These are phyloP conservation scores for Russula virescens DNA, from an alignment of 768 basidiomycete genomes.

Conservation along the genomic window DNA sequence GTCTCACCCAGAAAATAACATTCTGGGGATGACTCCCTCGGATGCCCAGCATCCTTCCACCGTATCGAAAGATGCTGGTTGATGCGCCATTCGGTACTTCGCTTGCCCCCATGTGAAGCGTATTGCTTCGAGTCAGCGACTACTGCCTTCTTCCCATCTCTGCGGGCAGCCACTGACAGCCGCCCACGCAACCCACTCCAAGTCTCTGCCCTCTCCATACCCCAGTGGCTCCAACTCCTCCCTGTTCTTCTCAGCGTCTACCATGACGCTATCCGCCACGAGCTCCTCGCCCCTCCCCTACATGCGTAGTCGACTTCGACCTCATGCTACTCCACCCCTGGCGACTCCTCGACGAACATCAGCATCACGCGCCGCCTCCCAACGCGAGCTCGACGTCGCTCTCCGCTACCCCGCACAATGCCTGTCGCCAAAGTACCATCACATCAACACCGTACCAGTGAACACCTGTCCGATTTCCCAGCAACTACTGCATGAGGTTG, in stretches of 20 bases:
- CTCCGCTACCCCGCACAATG: slow-evolving; percentile 24
- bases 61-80: neutral
- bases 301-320: slow-evolving; percentile 1
- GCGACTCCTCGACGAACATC: slow-evolving; percentile 13
- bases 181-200: neutral
- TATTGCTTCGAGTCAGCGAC: slow-evolving; percentile 4
- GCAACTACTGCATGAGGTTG: slow-evolving; percentile 11
- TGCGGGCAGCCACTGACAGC: neutral
- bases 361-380: slow-evolving; percentile 14
- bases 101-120: neutral
- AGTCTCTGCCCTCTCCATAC: slow-evolving; percentile 5
- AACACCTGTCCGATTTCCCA: slow-evolving; percentile 35
- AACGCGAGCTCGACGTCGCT: slow-evolving; percentile 22
- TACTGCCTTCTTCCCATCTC: slow-evolving; percentile 16
- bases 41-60: no score
- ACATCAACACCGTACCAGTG: slow-evolving; percentile 10
- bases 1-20: no score
- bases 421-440: slow-evolving; percentile 8
- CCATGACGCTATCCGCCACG: slow-evolving; percentile 6
- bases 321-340: slow-evolving; percentile 12
- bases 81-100: neutral
- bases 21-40: neutral
- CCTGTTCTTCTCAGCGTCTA: slow-evolving; percentile 10
- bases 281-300: neutral
- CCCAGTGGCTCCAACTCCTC: slow-evolving; percentile 9